Conservation (phyloP, 192 early-diverging fungal species). For the Lobosporangium transversale region DNA sequence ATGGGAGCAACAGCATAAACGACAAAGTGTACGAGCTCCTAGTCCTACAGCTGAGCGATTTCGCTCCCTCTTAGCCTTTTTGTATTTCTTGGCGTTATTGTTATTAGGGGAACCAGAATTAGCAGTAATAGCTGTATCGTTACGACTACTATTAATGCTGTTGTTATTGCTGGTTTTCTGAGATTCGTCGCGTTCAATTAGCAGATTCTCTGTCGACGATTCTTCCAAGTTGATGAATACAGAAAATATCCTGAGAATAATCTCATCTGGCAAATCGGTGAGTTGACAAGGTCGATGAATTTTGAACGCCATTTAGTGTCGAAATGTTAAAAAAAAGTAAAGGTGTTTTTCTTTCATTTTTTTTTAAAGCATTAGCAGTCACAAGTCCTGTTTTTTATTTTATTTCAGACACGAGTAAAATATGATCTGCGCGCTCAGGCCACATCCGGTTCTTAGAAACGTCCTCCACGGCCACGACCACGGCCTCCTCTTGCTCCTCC, state of each 20-base stretch:
- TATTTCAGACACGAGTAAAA: too few species aligned
- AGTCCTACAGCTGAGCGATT: too few species aligned
- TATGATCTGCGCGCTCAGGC: too few species aligned
- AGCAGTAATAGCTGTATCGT: not conserved
- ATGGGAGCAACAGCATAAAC: slow-evolving; percentile 35
- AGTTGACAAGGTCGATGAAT: not conserved
- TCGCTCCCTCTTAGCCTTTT: slow-evolving; percentile 9
- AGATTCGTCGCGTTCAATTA: too few species aligned
- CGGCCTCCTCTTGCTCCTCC: slow-evolving; percentile 77
- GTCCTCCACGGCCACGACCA: slow-evolving; percentile 66
- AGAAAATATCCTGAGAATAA: slow-evolving; percentile 27
- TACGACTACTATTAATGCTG: too few species aligned
- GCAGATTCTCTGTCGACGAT: not conserved
- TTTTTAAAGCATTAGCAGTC: not conserved
- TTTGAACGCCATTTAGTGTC: not conserved
- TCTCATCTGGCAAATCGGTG: slow-evolving; percentile 18
- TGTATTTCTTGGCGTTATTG: not conserved
- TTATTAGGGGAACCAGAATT: not conserved
- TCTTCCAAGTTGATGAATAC: not conserved
- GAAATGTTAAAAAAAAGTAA: too few species aligned
- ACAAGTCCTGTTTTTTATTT: not conserved
- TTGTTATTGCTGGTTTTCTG: too few species aligned
- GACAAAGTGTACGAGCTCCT: slow-evolving; percentile 29
- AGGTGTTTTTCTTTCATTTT: too few species aligned
- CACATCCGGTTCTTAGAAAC: too few species aligned